Base-by-base conservation (phyloP, 164 flowering plant genomes). In the Liriodendron chinense region DNA sequence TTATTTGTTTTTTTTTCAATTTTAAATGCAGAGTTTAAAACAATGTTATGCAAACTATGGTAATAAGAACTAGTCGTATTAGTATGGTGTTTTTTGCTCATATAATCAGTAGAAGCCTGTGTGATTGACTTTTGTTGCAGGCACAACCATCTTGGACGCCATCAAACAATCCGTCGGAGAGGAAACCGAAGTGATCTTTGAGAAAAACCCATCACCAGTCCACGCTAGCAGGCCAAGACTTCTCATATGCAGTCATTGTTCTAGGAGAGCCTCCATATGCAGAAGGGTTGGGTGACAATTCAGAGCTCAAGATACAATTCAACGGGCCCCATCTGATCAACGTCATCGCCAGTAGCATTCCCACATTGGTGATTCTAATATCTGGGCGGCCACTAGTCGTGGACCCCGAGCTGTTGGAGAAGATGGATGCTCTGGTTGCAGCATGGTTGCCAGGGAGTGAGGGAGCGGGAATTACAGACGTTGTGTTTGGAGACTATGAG, bases 361-460 rank as follows among this genome's bases (percentile, higher is more conserved):
- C 97, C 48, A 92, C 94, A 67, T 71, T 94, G 83, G 89, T 72
- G 53, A 84, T 94, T 75, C 21, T 94, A 47, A 78, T 94, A 61
- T 88, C 98, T 47, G 98, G 98, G 67, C 82, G 97, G 71, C 97
- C 98, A 8, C 65, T 92, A 74, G 87, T 88, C 47, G 9, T 91
- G 66, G 93, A 87, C 68, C 89, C 91, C 13, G n/a, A 61, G 74
- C 68, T 91, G 34, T 73, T 94, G 80, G 90, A 85, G 22, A 90
- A 88, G 74, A 81, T 87, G 0, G 93, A 91, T 47, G 94, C 88
- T 57, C 78, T 94, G 1, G 83, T 91, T 61, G 98, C 91, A 67
- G 96, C 97, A 72, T 94, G 96, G 93, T 80, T 92, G 78, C 96
- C 98, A 66, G 97, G 98, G 69, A 92, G 81, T 65, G 97, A 94